A percentile compares a stretch with the other conserved stretches of the same genome.
Conservation (phyloP, 208 protist species). For the Crithidia brevicula region DNA sequence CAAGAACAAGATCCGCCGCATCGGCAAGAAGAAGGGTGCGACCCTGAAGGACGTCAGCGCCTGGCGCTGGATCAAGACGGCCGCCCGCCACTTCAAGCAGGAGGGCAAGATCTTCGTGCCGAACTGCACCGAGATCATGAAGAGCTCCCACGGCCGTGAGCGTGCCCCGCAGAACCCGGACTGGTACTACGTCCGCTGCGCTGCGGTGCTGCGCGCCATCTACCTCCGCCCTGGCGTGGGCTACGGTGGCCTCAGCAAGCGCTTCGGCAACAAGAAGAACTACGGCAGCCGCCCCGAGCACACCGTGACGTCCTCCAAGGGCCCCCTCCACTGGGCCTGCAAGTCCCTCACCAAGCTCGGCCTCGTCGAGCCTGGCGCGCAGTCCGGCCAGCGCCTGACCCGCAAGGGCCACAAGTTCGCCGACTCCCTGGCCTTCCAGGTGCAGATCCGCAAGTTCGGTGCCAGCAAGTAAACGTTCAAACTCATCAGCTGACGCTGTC, state of each 20-base stretch:
- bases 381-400: conserved; percentile 93
- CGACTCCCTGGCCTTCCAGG: conserved; percentile 95
- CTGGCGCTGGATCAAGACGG: conserved; percentile 95
- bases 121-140: conserved; percentile 97
- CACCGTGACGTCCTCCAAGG: conserved; percentile 79
- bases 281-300: conserved; percentile 89
- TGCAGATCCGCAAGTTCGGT: conserved; percentile 73
- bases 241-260: conserved; percentile 93
- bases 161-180: conserved; percentile 97
- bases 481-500: no score
- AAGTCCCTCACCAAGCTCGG: conserved; percentile 95
- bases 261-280: conserved; percentile 94
- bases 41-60: conserved; percentile 95
- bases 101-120: conserved; percentile 95
- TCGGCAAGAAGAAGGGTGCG: conserved; percentile 91
- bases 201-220: conserved; percentile 96
- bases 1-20: conserved; percentile 82
- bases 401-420: conserved; percentile 94
- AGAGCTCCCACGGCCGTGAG: conserved; percentile 96
- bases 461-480: conserved; percentile 6
- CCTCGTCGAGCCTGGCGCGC: conserved; percentile 86
- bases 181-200: conserved; percentile 98
- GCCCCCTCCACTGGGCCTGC: conserved; percentile 94
- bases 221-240: conserved; percentile 96
- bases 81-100: conserved; percentile 96